These are phyloP conservation scores for Mrakia blollopis DNA, from an alignment of 768 basidiomycete species.

Conservation along the genomic window DNA sequence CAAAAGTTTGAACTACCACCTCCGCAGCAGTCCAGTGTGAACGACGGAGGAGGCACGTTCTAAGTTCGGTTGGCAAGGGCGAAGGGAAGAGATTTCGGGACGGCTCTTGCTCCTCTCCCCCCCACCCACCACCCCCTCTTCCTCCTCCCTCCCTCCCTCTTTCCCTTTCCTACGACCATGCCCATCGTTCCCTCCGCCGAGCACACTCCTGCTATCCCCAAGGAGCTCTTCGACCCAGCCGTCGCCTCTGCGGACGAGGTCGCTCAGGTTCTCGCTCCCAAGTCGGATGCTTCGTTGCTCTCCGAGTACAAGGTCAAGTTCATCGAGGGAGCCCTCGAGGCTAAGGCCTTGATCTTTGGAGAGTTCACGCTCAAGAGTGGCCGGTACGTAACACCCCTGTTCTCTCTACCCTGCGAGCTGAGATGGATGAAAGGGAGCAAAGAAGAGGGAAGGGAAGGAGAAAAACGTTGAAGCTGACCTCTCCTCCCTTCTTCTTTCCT, in stretches of 20 bases:
- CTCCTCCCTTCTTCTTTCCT: background rate
- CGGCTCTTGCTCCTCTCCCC: no score
- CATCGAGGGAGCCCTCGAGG: slow-evolving; percentile 44
- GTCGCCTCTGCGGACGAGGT: slow-evolving; percentile 19
- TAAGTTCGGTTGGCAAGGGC: no score
- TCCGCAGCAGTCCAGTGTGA: no score
- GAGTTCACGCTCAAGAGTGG: slow-evolving; percentile 92
- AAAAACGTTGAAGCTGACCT: no score
- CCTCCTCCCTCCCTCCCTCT: no score
- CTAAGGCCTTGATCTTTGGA: slow-evolving; percentile 59
- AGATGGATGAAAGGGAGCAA: no score
- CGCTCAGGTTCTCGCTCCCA: slow-evolving; percentile 36
- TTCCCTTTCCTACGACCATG: background rate
- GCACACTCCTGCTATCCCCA: background rate
- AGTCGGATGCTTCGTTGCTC: background rate
- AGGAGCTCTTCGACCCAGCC: slow-evolving; percentile 17
- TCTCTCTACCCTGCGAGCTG: background rate
- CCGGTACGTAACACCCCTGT: slow-evolving; percentile 54
- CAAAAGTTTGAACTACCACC: no score
- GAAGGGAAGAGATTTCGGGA: no score
- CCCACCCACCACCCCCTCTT: background rate
- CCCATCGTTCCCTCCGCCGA: slow-evolving; percentile 8
- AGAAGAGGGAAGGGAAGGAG: no score
- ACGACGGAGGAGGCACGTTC: no score
- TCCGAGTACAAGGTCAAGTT: slow-evolving; percentile 41